phyloP scores from a whole-genome alignment of 805 yeast species.

The Yamadazyma endophytica region DNA sequence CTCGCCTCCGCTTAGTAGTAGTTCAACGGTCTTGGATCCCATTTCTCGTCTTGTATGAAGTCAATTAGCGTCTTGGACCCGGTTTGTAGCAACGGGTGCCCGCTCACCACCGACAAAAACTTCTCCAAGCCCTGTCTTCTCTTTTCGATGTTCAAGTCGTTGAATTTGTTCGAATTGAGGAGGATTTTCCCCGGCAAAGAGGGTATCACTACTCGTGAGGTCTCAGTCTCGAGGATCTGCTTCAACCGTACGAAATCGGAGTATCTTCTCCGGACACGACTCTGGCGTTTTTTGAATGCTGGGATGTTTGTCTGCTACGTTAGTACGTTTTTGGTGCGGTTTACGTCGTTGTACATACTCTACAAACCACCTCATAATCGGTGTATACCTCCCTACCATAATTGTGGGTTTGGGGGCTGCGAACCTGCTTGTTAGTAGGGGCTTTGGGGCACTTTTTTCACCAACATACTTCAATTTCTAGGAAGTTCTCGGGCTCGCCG shows the following conservation, averaged over 20 bases:
- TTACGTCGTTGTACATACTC: conserved; percentile 20
- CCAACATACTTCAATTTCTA: conserved; percentile 77
- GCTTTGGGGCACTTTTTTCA: conserved; percentile 8
- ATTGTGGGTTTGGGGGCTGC: conserved; percentile 75
- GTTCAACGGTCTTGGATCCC: conserved; percentile 43
- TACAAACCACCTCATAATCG: conserved; percentile 85
- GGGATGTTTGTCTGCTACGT: conserved; percentile 70
- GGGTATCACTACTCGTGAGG: conserved; percentile 79
- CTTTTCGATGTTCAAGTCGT: conserved; percentile 76
- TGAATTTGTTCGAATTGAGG: conserved; percentile 62
- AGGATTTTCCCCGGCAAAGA: conserved; percentile 86
- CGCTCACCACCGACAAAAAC: conserved; percentile 74
- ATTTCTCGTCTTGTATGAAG: conserved; percentile 81
- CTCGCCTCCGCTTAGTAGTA: conserved; percentile 8
- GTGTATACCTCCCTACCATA: conserved; percentile 68
- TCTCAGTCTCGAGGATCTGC: conserved; percentile 68
- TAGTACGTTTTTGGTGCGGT: conserved; percentile 5
- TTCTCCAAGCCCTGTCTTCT: conserved; percentile 80
- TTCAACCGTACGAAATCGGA: conserved; percentile 85
- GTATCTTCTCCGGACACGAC: conserved; percentile 79
- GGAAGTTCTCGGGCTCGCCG: conserved; percentile 91
- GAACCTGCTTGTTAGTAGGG: conserved; percentile 19
- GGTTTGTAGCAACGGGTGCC: conserved; percentile 90
- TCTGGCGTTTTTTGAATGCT: conserved; percentile 60
- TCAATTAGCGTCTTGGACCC: conserved; percentile 73